Evolutionary conservation across 306 rosid genomes (phyloP), one percentile per base, ranked within the genome.

Genomic region (Malus orientalis): DNA sequence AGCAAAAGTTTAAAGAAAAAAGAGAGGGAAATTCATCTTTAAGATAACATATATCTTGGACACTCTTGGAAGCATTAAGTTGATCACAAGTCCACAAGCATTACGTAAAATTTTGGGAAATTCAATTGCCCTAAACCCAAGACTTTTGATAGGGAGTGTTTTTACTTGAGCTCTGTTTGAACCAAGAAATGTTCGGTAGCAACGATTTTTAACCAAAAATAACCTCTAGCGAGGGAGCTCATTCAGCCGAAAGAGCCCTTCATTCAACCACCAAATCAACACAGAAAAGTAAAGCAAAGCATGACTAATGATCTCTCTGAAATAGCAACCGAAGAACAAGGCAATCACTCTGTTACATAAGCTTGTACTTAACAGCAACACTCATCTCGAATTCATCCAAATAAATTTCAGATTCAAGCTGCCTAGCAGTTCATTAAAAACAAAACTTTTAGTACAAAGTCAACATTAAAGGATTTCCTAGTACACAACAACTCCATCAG

Each of bases 401-500:
- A 70, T 47, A 77, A 4, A 76, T 74, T 75, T 54, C 22, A 47
- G 73, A 80, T 73, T 60, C 60, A 54, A n/a, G 61, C 76, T 75
- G 76, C 74, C 59, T 69, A 1, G 75, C 36, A 54, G 61, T 40
- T 18, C 72, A 72, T 49, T 10, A 75, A 20, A 68, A 77, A 67
- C 54, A 73, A 42, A 77, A 80, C 36, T 47, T 49, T 67, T 23
- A 86, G 79, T 47, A 45, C 70, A 78, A 57, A 47, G 45, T 79
- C 77, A 32, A 83, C 82, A 86, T 32, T 74, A 81, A 79, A 62
- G 64, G 8, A 40, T 61, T 76, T 32, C 76, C 88, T 65, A 79
- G 53, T 53, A 76, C 76, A 89, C 82, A 83, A 80, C 89, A 80
- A 61, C 79, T 84, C 66, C 80, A 78, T 87, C 96, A 90, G 93